Percentiles rank a stretch among this genome's conserved stretches.
phyloP scores from a whole-genome alignment of 2,329 filamentous ascomycete genomes.

The Zymoseptoria pseudotritici region DNA sequence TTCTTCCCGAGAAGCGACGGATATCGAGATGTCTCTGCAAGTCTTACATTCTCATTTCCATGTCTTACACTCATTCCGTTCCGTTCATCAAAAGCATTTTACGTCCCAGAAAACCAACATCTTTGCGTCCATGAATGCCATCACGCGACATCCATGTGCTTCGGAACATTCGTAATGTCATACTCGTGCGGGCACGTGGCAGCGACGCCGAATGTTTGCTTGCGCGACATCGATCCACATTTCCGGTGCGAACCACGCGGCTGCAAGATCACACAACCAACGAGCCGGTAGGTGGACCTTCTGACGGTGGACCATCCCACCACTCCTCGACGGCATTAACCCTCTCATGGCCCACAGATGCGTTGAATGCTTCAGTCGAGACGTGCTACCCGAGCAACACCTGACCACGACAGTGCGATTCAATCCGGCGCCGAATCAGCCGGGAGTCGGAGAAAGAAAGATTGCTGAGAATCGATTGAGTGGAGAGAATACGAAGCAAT shows the following conservation, averaged over 20 bases:
- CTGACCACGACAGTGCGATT: constrained; percentile 15
- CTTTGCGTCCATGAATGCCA: not conserved
- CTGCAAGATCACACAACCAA: constrained; percentile 18
- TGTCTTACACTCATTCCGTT: not conserved
- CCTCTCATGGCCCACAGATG: not conserved
- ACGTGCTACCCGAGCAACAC: constrained; percentile 10
- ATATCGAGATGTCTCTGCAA: not conserved
- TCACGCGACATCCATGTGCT: constrained; percentile 11
- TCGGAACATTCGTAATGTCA: constrained; percentile 16
- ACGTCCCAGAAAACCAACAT: not conserved
- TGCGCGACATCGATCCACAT: constrained; percentile 16
- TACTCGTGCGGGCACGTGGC: constrained; percentile 18
- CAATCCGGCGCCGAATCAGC: constrained; percentile 5
- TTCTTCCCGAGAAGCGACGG: not conserved
- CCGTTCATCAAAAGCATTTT: not conserved
- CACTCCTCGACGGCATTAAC: too few species aligned
- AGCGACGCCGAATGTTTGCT: constrained; percentile 12
- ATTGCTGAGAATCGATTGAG: not conserved
- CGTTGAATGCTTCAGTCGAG: constrained; percentile 16
- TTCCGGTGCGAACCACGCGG: constrained; percentile 18
- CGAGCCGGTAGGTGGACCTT: constrained; percentile 3
- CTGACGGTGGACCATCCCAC: too few species aligned
- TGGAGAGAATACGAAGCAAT: not conserved
- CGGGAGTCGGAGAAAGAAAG: not conserved
- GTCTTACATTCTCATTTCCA: not conserved